Base-by-base conservation (phyloP, 2,329 filamentous ascomycete species). In the Aspergillus puulaauensis region DNA sequence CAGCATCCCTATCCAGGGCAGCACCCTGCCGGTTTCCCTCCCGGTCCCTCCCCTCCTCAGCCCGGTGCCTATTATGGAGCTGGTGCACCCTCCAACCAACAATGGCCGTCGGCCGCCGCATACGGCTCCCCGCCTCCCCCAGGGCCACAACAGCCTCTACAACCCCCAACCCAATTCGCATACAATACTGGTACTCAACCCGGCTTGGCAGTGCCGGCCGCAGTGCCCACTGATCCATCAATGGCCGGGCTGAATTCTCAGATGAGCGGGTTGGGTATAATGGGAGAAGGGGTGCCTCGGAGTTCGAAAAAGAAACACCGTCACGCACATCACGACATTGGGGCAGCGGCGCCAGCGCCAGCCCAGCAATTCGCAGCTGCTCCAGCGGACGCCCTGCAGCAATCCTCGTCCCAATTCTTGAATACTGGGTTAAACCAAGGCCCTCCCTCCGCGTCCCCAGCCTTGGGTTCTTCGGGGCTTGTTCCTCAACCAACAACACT, bases 271-370 rank as follows among this genome's bases (percentile, higher is more conserved):
- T 85, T 96, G 83, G 87, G 82, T 41, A 79, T 96, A 64, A 86
- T 82, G 35, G 75, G 70, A 57, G 81, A 83, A 55, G 64, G 69
- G 56, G 71, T 68, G 53, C 65, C 71, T 51, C 77, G 86, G 72
- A 64, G 74, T 39, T 75, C 79, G 51, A 89, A 93, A 82, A 98
- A 96, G 86, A 97, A 96, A 83, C 90, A 97, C 73, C 86, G 91
- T 59, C 93, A 98, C 77, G 93, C 93, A 62, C 90, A 96, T 75
- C 93, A 98, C 74, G 88, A 86, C 40, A 85, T 98, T 63, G 86
- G 90, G 21, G 82, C 87, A 12, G 81, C 81, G 5, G 86, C 60
- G 27, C 55, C 63, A 23, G 27, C 27, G 9, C 60, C 63, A 12
- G 54, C 86, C 50, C 86, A 89, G 68, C 79, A 86, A 11, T 90